phyloP scores from a whole-genome alignment of 2,329 filamentous ascomycete genomes.

The Remersonia thermophila region DNA sequence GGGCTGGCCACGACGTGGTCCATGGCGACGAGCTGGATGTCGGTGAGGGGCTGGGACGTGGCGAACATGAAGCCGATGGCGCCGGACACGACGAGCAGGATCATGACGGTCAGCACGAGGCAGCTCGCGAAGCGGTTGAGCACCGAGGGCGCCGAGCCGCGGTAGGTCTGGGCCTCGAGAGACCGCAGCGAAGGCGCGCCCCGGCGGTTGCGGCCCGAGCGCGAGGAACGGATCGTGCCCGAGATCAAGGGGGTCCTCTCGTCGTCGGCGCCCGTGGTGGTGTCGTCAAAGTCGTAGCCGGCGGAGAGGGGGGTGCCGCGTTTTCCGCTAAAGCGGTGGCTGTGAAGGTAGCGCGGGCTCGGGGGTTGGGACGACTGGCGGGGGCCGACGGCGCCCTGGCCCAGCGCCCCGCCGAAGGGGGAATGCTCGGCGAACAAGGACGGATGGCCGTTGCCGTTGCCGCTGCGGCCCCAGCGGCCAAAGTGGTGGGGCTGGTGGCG shows the following conservation, averaged over 20 bases:
- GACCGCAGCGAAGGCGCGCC: slow-evolving; percentile 48
- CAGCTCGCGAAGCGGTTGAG: slow-evolving; percentile 72
- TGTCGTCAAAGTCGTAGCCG: slow-evolving; percentile 70
- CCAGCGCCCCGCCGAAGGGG: slow-evolving; percentile 49
- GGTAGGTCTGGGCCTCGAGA: slow-evolving; percentile 60
- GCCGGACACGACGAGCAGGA: slow-evolving; percentile 71
- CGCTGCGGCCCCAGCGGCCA: slow-evolving; percentile 62
- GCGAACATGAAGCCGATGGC: slow-evolving; percentile 83
- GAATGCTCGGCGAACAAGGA: slow-evolving; percentile 68
- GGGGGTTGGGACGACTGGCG: slow-evolving; percentile 56
- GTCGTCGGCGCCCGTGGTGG: slow-evolving; percentile 61
- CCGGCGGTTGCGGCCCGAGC: slow-evolving; percentile 47
- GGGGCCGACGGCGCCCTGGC: slow-evolving; percentile 38
- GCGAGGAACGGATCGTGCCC: slow-evolving; percentile 41
- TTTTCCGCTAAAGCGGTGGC: slow-evolving; percentile 26
- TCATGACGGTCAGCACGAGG: slow-evolving; percentile 67
- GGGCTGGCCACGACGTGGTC: slow-evolving; percentile 86
- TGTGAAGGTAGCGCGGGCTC: slow-evolving; percentile 49
- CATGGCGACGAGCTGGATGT: slow-evolving; percentile 68
- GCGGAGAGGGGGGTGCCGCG: slow-evolving; percentile 48
- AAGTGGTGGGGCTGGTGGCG: slow-evolving; percentile 58
- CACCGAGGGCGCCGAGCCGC: slow-evolving; percentile 49
- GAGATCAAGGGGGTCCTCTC: slow-evolving; percentile 73
- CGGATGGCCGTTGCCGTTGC: slow-evolving; percentile 38
- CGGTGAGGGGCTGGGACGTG: slow-evolving; percentile 73